Conservation (phyloP, 1,139 yeast species). For the Suhomyces bribrorum region DNA sequence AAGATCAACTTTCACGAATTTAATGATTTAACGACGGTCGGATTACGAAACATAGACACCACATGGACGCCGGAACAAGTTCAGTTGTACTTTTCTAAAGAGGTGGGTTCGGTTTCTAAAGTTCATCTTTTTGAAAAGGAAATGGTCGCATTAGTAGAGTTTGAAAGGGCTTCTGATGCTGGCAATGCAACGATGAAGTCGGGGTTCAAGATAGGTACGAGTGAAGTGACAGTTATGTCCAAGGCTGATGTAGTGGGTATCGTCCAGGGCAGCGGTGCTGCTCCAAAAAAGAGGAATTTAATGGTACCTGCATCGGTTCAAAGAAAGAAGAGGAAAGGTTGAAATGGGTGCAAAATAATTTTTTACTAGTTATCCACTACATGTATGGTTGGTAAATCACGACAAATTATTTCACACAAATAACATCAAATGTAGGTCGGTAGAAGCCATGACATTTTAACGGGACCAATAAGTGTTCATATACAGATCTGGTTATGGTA, state of each 20-base stretch:
- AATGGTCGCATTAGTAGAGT: constrained; percentile 58
- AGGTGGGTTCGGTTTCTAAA: constrained; percentile 39
- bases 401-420: no score
- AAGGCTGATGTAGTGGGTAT: constrained; percentile 31
- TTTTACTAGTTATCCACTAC: no score
- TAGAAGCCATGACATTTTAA: no score
- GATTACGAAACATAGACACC: constrained; percentile 48
- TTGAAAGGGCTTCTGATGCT: constrained; percentile 45
- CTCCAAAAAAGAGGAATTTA: constrained; percentile 6
- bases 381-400: no score
- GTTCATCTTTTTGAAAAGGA: constrained; percentile 50
- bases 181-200: constrained; percentile 59
- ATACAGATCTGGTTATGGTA: no score
- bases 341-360: not conserved
- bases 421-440: no score
- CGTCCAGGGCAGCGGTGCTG: constrained; percentile 3
- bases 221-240: constrained; percentile 36
- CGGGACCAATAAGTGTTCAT: no score
- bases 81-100: constrained; percentile 27
- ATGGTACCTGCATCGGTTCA: constrained; percentile 25
- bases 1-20: constrained; percentile 28
- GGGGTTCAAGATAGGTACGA: constrained; percentile 39
- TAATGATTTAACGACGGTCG: constrained; percentile 36
- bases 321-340: constrained; percentile 10
- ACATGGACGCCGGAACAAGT: constrained; percentile 48